Percentiles rank a stretch among this genome's conserved stretches.
Conservation (phyloP, 352 stramenopile species). For the Pythium biforme region DNA sequence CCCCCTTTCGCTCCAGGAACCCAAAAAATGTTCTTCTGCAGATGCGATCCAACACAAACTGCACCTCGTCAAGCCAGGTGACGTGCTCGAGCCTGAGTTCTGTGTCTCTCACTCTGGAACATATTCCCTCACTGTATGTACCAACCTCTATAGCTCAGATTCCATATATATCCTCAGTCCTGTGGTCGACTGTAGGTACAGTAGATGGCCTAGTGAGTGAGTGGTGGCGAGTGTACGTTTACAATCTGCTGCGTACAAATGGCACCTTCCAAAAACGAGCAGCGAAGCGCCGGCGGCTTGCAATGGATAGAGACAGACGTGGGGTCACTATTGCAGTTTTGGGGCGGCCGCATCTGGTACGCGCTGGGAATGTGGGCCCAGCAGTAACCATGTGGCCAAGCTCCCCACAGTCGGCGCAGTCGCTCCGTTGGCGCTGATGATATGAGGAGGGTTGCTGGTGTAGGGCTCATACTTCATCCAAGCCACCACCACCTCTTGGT, state of each 20-base stretch:
- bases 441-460: not conserved
- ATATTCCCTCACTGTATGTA: no score
- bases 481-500: no score
- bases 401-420: not conserved
- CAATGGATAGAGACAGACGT: not conserved
- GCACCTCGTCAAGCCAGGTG: not conserved
- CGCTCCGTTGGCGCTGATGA: not conserved
- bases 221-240: no score
- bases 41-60: not conserved
- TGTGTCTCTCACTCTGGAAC: not conserved
- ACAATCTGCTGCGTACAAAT: no score
- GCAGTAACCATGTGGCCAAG: not conserved
- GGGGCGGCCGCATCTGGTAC: not conserved
- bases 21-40: not conserved
- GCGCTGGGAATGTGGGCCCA: not conserved
- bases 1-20: not conserved
- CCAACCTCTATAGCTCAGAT: not conserved
- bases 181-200: not conserved
- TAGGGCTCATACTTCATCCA: no score
- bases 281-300: not conserved
- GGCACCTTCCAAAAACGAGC: no score
- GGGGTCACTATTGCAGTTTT: no score
- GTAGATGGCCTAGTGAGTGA: no score
- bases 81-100: not conserved
- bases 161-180: not conserved